A percentile compares a stretch with the other conserved stretches of the same genome.
These are phyloP conservation scores for Candida maltosa DNA, from an alignment of 805 yeast genomes.

Conservation along the genomic window DNA sequence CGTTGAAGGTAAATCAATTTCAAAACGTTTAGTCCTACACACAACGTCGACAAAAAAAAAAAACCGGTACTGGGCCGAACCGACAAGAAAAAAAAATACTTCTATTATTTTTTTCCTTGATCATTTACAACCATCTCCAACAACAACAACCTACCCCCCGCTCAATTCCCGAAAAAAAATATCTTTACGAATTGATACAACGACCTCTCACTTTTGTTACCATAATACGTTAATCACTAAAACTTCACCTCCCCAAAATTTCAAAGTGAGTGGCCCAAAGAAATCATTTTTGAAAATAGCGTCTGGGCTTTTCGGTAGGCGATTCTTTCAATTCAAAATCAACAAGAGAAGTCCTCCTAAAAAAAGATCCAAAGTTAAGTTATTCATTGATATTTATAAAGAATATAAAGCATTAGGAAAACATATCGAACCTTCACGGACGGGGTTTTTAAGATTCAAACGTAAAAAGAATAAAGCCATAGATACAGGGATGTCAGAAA, in stretches of 20 bases:
- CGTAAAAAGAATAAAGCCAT: background rate
- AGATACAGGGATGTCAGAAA: background rate
- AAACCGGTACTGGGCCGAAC: too few relatives aligned
- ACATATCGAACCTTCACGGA: constrained; percentile 12
- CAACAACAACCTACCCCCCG: too few relatives aligned
- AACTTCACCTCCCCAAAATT: background rate
- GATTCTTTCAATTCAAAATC: constrained; percentile 2
- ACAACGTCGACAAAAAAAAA: background rate
- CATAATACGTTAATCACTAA: background rate
- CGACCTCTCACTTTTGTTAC: too few relatives aligned
- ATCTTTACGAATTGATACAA: too few relatives aligned
- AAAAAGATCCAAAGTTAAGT: constrained; percentile 17
- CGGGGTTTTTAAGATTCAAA: constrained; percentile 2
- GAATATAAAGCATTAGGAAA: constrained; percentile 28
- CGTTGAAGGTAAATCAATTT: constrained; percentile 70
- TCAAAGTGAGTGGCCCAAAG: constrained; percentile 16
- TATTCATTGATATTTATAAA: constrained; percentile 26
- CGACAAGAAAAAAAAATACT: too few relatives aligned
- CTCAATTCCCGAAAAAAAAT: too few relatives aligned
- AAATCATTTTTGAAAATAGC: constrained; percentile 14
- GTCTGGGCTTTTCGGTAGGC: constrained; percentile 14
- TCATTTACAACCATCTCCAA: too few relatives aligned
- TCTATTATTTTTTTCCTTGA: too few relatives aligned
- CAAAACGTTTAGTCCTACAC: constrained; percentile 32
- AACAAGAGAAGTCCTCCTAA: constrained; percentile 6